Percentiles rank a stretch among this genome's conserved stretches.
Conservation (phyloP, 1,284 basidiomycete genomes). For the Ganoderma boninense region DNA sequence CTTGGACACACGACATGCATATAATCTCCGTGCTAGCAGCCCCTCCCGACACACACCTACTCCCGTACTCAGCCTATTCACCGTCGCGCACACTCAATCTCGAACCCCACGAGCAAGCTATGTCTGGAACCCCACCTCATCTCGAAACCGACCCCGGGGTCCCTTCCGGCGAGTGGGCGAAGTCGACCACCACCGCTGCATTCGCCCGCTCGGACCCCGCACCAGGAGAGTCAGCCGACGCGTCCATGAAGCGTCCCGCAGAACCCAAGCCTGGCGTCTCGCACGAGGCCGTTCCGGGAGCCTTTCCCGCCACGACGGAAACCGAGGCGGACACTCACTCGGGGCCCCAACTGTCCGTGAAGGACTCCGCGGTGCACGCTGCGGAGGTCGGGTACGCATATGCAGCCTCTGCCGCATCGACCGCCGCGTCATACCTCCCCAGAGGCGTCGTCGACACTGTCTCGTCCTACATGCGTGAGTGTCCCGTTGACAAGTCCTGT, state of each 20-base stretch:
- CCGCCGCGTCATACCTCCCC: slow-evolving; percentile 40
- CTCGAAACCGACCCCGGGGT: slow-evolving; percentile 37
- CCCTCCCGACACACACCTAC: background rate
- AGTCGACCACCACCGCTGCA: slow-evolving; percentile 40
- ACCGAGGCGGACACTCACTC: slow-evolving; percentile 15
- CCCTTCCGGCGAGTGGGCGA: slow-evolving; percentile 41
- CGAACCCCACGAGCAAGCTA: slow-evolving; percentile 15
- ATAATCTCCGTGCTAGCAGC: background rate
- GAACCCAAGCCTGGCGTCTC: slow-evolving; percentile 27
- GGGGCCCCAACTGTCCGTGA: slow-evolving; percentile 9
- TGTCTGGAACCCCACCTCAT: slow-evolving; percentile 40
- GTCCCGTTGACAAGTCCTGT: background rate
- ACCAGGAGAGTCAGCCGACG: slow-evolving; percentile 23
- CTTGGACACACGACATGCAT: background rate
- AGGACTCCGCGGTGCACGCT: slow-evolving; percentile 22
- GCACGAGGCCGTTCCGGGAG: slow-evolving; percentile 37
- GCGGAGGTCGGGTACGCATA: slow-evolving; percentile 28
- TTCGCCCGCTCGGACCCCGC: slow-evolving; percentile 35
- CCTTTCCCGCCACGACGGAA: slow-evolving; percentile 34
- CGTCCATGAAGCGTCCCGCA: slow-evolving; percentile 24
- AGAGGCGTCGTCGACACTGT: slow-evolving; percentile 38
- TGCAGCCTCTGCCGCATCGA: slow-evolving; percentile 32
- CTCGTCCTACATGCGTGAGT: slow-evolving; percentile 41
- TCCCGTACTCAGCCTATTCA: background rate
- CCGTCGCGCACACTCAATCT: background rate